Evolutionary conservation across 768 basidiomycete genomes (phyloP).

Genomic region (Phanerochaete sordida): DNA sequence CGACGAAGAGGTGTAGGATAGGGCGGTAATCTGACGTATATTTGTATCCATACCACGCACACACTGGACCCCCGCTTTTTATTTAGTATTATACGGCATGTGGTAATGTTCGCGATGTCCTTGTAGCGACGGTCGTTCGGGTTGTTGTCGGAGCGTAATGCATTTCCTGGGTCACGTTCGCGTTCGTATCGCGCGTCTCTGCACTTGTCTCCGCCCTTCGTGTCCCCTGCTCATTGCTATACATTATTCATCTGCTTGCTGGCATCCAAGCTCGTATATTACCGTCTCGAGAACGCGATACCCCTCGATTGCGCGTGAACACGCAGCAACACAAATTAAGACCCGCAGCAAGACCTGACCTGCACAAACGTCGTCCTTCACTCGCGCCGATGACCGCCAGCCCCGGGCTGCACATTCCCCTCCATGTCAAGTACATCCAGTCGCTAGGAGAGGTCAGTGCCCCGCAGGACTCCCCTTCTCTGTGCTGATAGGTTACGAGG

Average conservation of each 20-base stretch:
- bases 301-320: no score
- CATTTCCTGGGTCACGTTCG: background rate
- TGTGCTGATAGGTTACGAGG: background rate
- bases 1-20: background rate
- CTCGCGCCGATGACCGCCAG: conserved; percentile 10
- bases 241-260: no score
- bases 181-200: background rate
- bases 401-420: conserved; percentile 16
- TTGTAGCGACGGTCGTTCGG: background rate
- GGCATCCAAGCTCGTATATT: no score
- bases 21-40: background rate
- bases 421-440: conserved; percentile 49
- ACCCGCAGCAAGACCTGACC: no score
- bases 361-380: no score
- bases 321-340: no score
- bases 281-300: no score
- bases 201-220: background rate
- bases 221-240: conserved; percentile 67
- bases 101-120: background rate
- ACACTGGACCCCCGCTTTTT: background rate
- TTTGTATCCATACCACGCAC: conserved; percentile 1
- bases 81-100: background rate
- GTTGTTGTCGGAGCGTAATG: background rate
- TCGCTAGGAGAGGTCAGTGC: conserved; percentile 40
- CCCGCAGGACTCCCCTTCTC: no score